These are phyloP conservation scores for Apiospora phragmitis DNA, from an alignment of 2,329 filamentous ascomycete genomes.

Conservation along the genomic window DNA sequence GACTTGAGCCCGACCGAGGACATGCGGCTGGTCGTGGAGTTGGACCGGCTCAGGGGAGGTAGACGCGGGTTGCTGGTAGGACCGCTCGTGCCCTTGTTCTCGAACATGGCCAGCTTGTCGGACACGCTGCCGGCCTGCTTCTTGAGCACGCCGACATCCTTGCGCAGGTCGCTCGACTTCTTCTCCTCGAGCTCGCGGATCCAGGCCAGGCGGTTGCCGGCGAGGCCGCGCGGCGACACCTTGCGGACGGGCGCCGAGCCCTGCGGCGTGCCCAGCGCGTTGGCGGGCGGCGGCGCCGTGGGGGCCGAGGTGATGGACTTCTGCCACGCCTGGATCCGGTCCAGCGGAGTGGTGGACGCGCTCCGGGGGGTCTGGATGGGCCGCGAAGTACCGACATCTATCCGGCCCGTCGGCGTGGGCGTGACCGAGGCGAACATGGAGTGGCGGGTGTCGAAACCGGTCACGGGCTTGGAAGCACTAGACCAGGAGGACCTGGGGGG, in stretches of 20 bases:
- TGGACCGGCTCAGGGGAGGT: slow-evolving; percentile 16
- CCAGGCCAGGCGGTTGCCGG: slow-evolving; percentile 19
- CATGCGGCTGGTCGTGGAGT: slow-evolving; percentile 19
- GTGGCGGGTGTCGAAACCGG: slow-evolving; percentile 12
- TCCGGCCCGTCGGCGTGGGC: background rate
- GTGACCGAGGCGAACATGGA: slow-evolving; percentile 17
- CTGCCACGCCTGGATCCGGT: slow-evolving; percentile 18
- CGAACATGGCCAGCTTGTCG: slow-evolving; percentile 19
- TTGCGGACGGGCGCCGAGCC: slow-evolving; percentile 11
- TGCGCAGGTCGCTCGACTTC: slow-evolving; percentile 15
- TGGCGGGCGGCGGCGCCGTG: background rate
- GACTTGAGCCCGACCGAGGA: slow-evolving; percentile 17
- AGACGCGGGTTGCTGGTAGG: slow-evolving; percentile 6
- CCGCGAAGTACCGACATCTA: background rate
- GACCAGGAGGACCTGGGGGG: background rate
- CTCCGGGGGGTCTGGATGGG: background rate
- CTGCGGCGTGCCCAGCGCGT: slow-evolving; percentile 6
- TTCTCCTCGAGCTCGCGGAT: slow-evolving; percentile 21
- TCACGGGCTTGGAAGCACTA: background rate
- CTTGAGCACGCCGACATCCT: slow-evolving; percentile 15
- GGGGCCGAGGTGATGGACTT: slow-evolving; percentile 18
- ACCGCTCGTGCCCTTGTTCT: slow-evolving; percentile 10
- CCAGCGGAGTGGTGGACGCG: slow-evolving; percentile 15
- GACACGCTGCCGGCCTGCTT: slow-evolving; percentile 17
- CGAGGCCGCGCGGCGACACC: slow-evolving; percentile 12